Percentiles rank a stretch among this genome's conserved stretches.
phyloP scores from a whole-genome alignment of 2,329 filamentous ascomycete genomes.

The Apiospora malaysiana region DNA sequence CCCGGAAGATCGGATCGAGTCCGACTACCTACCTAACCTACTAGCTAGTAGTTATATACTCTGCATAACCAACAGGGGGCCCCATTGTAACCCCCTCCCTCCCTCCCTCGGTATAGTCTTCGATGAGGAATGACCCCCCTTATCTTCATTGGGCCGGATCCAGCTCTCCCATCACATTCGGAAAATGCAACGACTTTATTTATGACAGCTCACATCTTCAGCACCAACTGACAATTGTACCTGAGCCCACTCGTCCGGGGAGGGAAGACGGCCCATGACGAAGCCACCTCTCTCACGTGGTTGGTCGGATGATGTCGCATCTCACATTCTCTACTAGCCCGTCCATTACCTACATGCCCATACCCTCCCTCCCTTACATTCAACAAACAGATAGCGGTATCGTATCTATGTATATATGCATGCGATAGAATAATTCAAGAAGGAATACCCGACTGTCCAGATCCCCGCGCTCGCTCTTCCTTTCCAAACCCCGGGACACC shows the following conservation, averaged over 20 bases:
- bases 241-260: not conserved
- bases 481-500: not conserved
- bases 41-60: too few relatives aligned
- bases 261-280: not conserved
- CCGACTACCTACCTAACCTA: not conserved
- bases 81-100: too few relatives aligned
- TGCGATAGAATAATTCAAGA: not conserved
- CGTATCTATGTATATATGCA: not conserved
- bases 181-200: not conserved
- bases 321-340: constrained; percentile 11
- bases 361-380: not conserved
- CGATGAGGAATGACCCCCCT: not conserved
- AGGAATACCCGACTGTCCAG: not conserved
- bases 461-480: not conserved
- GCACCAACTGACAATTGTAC: not conserved
- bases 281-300: not conserved
- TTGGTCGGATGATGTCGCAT: not conserved
- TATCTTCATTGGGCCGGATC: not conserved
- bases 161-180: constrained; percentile 2
- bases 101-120: not conserved
- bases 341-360: not conserved
- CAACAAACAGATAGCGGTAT: not conserved
- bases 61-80: too few relatives aligned
- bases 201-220: constrained; percentile 12
- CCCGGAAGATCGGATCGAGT: not conserved